phyloP scores from a whole-genome alignment of 371 early-diverging fungal genomes.

The Quaeritorhiza haematococci region DNA sequence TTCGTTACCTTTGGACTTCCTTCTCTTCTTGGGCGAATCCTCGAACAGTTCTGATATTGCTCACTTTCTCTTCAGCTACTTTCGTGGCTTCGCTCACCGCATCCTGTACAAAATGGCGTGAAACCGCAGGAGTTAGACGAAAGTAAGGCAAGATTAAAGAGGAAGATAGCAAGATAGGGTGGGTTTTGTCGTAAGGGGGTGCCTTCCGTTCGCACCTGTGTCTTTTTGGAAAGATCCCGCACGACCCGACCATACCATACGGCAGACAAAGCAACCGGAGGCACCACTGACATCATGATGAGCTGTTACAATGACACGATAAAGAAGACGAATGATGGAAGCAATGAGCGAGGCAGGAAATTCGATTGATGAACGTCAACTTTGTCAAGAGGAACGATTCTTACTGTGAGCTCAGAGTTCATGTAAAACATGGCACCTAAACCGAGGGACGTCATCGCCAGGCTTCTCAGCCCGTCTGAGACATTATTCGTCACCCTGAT shows the following conservation, averaged over 20 bases:
- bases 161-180: no score
- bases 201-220: no score
- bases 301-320: slow-evolving; percentile 11
- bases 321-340: background rate
- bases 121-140: no score
- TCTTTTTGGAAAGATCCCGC: slow-evolving; percentile 54
- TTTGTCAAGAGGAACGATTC: no score
- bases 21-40: slow-evolving; percentile 66
- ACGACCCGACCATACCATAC: slow-evolving; percentile 71
- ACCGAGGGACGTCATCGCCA: slow-evolving; percentile 23
- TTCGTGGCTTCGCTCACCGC: slow-evolving; percentile 68
- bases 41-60: slow-evolving; percentile 70
- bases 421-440: slow-evolving; percentile 63
- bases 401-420: slow-evolving; percentile 60
- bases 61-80: slow-evolving; percentile 69
- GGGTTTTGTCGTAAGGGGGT: no score
- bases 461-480: slow-evolving; percentile 68
- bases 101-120: no score
- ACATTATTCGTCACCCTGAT: slow-evolving; percentile 74
- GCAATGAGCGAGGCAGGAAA: background rate
- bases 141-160: no score
- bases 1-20: slow-evolving; percentile 41
- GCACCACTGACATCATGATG: slow-evolving; percentile 73
- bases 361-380: no score
- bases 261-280: slow-evolving; percentile 67